Conservation (phyloP, 768 basidiomycete species). For the Floccularia luteovirens region DNA sequence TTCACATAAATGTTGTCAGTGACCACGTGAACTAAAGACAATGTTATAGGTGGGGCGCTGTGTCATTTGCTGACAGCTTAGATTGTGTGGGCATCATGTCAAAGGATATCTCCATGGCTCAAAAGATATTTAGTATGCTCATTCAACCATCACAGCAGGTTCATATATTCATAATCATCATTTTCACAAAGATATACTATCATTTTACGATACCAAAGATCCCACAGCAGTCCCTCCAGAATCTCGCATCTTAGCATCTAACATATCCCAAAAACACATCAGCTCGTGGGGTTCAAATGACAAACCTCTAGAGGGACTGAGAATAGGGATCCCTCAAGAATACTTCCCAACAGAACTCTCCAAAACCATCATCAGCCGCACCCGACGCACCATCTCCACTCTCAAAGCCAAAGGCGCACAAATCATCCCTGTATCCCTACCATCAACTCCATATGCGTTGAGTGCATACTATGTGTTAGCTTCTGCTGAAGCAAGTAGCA, state of each 20-base stretch:
- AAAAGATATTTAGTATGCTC: conserved; percentile 59
- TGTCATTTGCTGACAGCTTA: conserved; percentile 91
- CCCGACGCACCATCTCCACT: conserved; percentile 36
- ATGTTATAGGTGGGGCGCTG: conserved; percentile 68
- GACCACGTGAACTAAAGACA: conserved; percentile 1
- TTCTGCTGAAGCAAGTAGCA: conserved; percentile 89
- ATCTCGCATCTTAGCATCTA: conserved; percentile 18
- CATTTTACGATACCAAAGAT: conserved; percentile 60
- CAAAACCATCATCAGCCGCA: conserved; percentile 28
- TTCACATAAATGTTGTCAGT: not conserved
- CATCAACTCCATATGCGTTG: conserved; percentile 60
- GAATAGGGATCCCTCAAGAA: conserved; percentile 78
- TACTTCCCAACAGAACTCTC: conserved; percentile 73
- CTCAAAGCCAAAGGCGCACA: conserved; percentile 50
- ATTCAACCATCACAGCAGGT: not conserved
- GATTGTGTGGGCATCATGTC: conserved; percentile 90
- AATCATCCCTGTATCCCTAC: conserved; percentile 68
- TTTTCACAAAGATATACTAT: conserved; percentile 29
- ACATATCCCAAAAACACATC: conserved; percentile 9
- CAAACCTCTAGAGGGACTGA: conserved; percentile 37
- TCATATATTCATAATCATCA: conserved; percentile 2
- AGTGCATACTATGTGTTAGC: conserved; percentile 97
- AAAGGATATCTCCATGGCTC: conserved; percentile 36
- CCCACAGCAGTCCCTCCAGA: conserved; percentile 57
- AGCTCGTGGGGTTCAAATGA: conserved; percentile 1